Conservation (phyloP, 371 early-diverging fungal species). For the Sporodiniella umbellata region DNA sequence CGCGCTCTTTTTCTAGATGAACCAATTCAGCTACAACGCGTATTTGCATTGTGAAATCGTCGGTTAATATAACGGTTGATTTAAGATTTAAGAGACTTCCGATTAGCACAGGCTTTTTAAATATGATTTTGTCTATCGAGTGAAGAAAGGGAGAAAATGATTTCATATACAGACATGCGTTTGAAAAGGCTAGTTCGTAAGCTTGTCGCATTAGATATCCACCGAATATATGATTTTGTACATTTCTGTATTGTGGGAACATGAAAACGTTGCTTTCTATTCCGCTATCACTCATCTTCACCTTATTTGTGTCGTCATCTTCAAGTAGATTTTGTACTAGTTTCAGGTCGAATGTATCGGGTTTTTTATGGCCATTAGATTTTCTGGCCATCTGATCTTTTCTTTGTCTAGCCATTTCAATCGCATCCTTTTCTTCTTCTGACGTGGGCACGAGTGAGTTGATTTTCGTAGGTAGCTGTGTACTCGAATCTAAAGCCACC, state of each 20-base stretch:
- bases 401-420: slow-evolving; percentile 79
- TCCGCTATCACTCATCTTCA: slow-evolving; percentile 82
- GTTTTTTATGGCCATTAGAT: too few species aligned
- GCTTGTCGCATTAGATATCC: slow-evolving; percentile 76
- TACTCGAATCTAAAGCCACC: slow-evolving; percentile 83
- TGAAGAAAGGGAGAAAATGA: slow-evolving; percentile 47
- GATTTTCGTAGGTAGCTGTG: slow-evolving; percentile 70
- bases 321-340: too few species aligned
- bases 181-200: slow-evolving; percentile 77
- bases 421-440: slow-evolving; percentile 72
- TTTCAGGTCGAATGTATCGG: too few species aligned
- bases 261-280: slow-evolving; percentile 70
- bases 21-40: slow-evolving; percentile 72
- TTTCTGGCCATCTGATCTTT: too few species aligned
- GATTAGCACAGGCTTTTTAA: slow-evolving; percentile 83
- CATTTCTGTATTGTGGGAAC: slow-evolving; percentile 87
- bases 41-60: slow-evolving; percentile 65
- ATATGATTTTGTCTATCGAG: slow-evolving; percentile 85
- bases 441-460: slow-evolving; percentile 73
- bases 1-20: slow-evolving; percentile 54
- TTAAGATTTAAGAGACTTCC: slow-evolving; percentile 75
- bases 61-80: slow-evolving; percentile 65
- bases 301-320: too few species aligned
- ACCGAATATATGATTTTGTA: slow-evolving; percentile 93
- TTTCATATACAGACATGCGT: slow-evolving; percentile 61